Percentiles rank a stretch among this genome's conserved stretches.
Evolutionary conservation across 176 grass and related monocot genomes (phyloP).

Genomic region (Bonia amplexicaulis): DNA sequence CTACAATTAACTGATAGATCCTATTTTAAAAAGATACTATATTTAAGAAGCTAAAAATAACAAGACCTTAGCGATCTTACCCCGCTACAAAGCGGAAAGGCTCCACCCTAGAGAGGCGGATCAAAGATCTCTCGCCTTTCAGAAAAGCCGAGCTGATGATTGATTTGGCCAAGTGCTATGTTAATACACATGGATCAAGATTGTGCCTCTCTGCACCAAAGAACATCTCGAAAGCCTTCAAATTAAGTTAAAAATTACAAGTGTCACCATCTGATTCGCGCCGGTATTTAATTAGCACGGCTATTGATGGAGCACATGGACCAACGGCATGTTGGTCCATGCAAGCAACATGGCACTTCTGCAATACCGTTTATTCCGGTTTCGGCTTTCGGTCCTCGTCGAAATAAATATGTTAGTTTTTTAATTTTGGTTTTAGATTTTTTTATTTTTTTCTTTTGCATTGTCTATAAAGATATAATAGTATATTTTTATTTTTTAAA

Average conservation of each 20-base stretch:
- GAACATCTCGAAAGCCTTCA: not conserved
- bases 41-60: too few relatives aligned
- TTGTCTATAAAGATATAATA: too few relatives aligned
- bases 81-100: not conserved
- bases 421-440: too few relatives aligned
- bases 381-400: too few relatives aligned
- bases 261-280: not conserved
- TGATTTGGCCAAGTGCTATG: not conserved
- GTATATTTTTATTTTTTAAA: too few relatives aligned
- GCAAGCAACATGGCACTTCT: not conserved
- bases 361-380: too few relatives aligned
- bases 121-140: constrained; percentile 26
- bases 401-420: too few relatives aligned
- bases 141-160: constrained; percentile 29
- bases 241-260: not conserved
- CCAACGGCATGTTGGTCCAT: constrained; percentile 3
- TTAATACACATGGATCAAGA: not conserved
- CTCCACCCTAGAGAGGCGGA: not conserved
- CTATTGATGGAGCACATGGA: not conserved
- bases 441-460: too few relatives aligned
- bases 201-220: not conserved
- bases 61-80: not conserved
- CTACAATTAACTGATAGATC: too few relatives aligned
- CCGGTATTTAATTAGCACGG: not conserved
- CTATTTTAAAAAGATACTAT: too few relatives aligned